These are phyloP conservation scores for Zoysia pacifica DNA, from an alignment of 176 grass and related monocot genomes.

Conservation along the genomic window DNA sequence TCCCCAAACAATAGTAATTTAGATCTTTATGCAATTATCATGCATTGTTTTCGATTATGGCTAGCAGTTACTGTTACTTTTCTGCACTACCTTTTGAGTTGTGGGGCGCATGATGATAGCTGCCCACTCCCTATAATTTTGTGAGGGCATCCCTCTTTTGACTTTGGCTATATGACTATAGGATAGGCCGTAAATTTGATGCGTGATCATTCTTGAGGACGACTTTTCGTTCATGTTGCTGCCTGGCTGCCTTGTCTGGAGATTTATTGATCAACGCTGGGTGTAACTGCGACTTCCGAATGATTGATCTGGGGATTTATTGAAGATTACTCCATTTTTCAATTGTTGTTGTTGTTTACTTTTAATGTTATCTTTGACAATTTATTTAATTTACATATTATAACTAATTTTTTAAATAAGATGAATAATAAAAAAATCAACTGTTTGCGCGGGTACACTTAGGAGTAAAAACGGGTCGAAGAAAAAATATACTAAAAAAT, in stretches of 20 bases:
- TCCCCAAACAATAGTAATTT: constrained; percentile 36
- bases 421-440: no score
- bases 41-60: constrained; percentile 30
- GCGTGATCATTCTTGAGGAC: not conserved
- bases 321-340: no score
- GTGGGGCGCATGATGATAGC: constrained; percentile 50
- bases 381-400: no score
- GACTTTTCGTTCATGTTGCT: constrained; percentile 14
- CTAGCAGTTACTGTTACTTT: not conserved
- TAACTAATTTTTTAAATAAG: no score
- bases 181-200: constrained; percentile 5
- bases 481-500: no score
- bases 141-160: constrained; percentile 8
- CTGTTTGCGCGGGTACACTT: no score
- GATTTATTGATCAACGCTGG: not conserved
- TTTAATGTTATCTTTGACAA: no score
- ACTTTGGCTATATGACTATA: not conserved
- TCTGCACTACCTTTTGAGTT: not conserved
- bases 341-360: no score
- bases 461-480: no score
- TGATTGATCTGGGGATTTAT: no score
- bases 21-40: constrained; percentile 13
- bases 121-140: not conserved
- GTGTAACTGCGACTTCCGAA: not conserved
- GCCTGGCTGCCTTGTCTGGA: no score